These are phyloP conservation scores for Daldinia sp. DNA, from an alignment of 2,329 filamentous ascomycete species.

Conservation along the genomic window DNA sequence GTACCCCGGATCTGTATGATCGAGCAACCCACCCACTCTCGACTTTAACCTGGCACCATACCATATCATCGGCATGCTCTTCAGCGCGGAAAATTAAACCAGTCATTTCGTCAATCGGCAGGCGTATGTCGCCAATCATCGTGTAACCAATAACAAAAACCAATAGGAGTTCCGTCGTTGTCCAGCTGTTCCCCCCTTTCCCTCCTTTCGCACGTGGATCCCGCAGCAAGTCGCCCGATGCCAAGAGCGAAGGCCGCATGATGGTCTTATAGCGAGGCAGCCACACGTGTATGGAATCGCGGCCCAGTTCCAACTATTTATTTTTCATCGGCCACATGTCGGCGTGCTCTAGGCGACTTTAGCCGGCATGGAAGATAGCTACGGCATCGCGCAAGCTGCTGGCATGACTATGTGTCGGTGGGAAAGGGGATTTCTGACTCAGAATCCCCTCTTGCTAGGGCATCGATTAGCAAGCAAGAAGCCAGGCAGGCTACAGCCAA, in stretches of 20 bases:
- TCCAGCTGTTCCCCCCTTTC: constrained; percentile 29
- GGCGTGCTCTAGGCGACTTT: constrained; percentile 40
- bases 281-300: constrained; percentile 34
- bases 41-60: constrained; percentile 15
- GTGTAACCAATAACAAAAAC: constrained; percentile 34
- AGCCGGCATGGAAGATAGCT: constrained; percentile 40
- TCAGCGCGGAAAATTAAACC: constrained; percentile 31
- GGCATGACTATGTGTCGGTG: constrained; percentile 10
- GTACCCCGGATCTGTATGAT: constrained; percentile 28
- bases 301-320: constrained; percentile 27
- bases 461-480: constrained; percentile 32
- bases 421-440: constrained; percentile 29
- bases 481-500: constrained; percentile 11
- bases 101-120: constrained; percentile 43
- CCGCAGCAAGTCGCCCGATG: constrained; percentile 29
- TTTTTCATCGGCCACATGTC: constrained; percentile 39
- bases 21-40: constrained; percentile 6
- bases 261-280: constrained; percentile 11
- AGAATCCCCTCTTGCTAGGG: constrained; percentile 4
- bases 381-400: constrained; percentile 3
- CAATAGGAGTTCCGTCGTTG: constrained; percentile 24
- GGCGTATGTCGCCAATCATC: constrained; percentile 39
- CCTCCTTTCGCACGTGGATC: constrained; percentile 31
- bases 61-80: constrained; percentile 1
- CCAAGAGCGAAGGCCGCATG: constrained; percentile 21